Evolutionary conservation across 179 eudicot genomes (phyloP).

Genomic region (Carnegiea gigantea): DNA sequence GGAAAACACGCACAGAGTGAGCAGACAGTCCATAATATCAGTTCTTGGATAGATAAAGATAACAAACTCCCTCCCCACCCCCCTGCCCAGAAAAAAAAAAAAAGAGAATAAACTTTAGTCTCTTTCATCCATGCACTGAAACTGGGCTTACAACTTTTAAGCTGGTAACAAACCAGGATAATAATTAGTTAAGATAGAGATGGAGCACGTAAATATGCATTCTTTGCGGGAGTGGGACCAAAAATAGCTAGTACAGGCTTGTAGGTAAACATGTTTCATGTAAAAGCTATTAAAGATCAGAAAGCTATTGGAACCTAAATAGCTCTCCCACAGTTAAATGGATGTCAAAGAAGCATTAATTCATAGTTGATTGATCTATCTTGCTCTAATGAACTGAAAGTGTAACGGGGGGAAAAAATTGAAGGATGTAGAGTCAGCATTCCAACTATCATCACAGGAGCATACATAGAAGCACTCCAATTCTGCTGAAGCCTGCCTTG

Average conservation of each 20-base stretch:
- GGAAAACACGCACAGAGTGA: conserved; percentile 19
- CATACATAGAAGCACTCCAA: background rate
- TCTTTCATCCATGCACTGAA: no score
- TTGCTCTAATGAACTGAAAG: background rate
- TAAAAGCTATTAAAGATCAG: background rate
- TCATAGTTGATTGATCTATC: background rate
- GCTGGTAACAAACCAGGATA: background rate
- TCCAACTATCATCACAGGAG: background rate
- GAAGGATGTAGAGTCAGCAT: background rate
- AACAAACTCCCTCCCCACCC: no score
- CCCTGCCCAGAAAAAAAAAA: no score
- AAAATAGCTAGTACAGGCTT: background rate
- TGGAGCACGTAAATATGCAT: background rate
- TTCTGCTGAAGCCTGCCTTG: background rate
- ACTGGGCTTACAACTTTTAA: background rate
- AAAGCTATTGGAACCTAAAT: background rate
- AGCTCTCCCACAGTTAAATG: background rate
- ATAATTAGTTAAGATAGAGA: background rate
- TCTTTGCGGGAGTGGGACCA: background rate
- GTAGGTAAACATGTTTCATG: background rate
- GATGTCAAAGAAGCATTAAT: background rate
- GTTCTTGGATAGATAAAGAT: no score
- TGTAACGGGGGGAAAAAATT: background rate
- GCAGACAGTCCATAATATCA: background rate
- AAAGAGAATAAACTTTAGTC: background rate